These are phyloP conservation scores for Cercophora samala DNA, from an alignment of 495 filamentous ascomycete species.

Conservation along the genomic window DNA sequence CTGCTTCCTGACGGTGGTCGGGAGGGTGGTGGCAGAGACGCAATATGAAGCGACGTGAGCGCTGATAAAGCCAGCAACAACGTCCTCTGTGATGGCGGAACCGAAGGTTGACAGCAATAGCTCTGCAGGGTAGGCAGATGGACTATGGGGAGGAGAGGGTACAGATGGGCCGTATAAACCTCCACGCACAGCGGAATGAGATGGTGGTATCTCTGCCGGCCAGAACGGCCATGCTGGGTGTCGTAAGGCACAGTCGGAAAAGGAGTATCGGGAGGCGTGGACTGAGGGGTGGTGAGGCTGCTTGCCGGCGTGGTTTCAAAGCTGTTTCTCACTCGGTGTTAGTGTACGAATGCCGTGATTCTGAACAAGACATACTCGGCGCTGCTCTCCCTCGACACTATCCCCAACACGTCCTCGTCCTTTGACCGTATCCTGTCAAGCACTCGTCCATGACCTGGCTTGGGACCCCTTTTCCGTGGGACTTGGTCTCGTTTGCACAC, in stretches of 20 bases:
- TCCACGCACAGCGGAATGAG: conserved; percentile 37
- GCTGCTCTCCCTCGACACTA: conserved; percentile 15
- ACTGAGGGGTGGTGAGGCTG: conserved; percentile 8
- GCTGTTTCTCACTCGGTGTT: conserved; percentile 13
- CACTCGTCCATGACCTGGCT: conserved; percentile 34
- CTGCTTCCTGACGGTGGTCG: background rate
- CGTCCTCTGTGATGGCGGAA: conserved; percentile 31
- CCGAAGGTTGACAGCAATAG: conserved; percentile 23
- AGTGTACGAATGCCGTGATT: background rate
- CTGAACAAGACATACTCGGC: background rate
- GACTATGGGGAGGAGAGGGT: conserved; percentile 38
- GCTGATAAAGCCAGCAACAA: conserved; percentile 36
- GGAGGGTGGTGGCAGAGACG: background rate
- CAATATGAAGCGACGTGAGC: conserved; percentile 23
- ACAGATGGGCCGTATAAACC: conserved; percentile 37
- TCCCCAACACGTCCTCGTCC: conserved; percentile 12
- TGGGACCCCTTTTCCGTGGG: conserved; percentile 36
- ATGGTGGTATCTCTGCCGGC: conserved; percentile 25
- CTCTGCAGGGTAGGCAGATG: conserved; percentile 33
- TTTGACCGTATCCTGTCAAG: conserved; percentile 34
- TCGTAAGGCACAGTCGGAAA: background rate
- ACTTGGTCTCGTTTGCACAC: conserved; percentile 38
- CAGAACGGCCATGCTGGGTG: background rate
- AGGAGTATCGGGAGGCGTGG: conserved; percentile 15
- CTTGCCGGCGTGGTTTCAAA: conserved; percentile 2